Evolutionary conservation across 345 rosid genomes (phyloP).

Genomic region (Syzygium oleosum): DNA sequence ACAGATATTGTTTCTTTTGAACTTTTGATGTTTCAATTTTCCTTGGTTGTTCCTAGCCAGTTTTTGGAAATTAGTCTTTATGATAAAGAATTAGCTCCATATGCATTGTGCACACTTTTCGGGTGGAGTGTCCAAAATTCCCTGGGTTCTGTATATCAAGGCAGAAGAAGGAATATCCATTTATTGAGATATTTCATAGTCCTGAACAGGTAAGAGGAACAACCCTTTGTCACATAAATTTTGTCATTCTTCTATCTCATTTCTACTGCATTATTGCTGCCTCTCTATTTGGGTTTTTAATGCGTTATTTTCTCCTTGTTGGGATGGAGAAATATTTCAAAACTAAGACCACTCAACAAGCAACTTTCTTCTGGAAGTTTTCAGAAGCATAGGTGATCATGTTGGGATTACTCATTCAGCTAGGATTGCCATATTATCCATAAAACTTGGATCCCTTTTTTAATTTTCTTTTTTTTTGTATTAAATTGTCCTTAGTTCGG

Average conservation of each 20-base stretch:
- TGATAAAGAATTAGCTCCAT: background rate
- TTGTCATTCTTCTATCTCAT: background rate
- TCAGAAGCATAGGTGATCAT: background rate
- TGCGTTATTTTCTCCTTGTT: background rate
- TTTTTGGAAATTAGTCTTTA: background rate
- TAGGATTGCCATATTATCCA: background rate
- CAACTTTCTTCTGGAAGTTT: background rate
- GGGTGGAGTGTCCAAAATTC: conserved; percentile 98
- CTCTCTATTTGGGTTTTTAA: background rate
- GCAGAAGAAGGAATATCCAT: conserved; percentile 87
- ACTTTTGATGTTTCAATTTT: background rate
- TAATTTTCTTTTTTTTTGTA: background rate
- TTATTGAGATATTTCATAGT: conserved; percentile 83
- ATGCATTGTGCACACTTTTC: conserved; percentile 9
- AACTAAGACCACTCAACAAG: background rate
- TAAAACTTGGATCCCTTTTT: background rate
- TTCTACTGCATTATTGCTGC: background rate
- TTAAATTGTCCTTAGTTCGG: background rate
- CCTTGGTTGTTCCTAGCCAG: background rate
- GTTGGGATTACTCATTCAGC: background rate
- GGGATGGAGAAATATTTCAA: background rate
- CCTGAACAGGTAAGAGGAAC: conserved; percentile 56
- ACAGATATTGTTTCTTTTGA: background rate
- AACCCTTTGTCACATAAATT: background rate
- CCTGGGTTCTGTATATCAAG: conserved; percentile 89